Evolutionary conservation across 2,329 filamentous ascomycete genomes (phyloP).

Genomic region (Stachybotrys echinatus): DNA sequence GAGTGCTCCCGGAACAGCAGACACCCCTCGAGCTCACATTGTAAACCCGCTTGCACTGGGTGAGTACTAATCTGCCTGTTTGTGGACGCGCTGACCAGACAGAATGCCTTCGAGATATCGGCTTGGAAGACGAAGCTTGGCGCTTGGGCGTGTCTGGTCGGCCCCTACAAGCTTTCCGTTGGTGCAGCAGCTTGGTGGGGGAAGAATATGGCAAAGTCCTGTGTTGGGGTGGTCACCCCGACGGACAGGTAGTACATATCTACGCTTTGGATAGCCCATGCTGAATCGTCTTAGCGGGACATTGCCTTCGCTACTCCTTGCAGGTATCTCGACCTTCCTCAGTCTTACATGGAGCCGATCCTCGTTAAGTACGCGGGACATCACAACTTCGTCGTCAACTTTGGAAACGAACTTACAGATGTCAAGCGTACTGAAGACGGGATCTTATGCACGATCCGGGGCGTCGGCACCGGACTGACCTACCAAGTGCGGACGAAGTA

Average conservation of each 20-base stretch:
- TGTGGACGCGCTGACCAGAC: not conserved
- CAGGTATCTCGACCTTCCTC: slow-evolving; percentile 34
- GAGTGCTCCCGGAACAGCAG: not conserved
- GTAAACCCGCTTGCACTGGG: not conserved
- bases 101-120: slow-evolving; percentile 1
- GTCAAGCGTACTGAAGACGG: slow-evolving; percentile 13
- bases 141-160: not conserved
- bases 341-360: slow-evolving; percentile 36
- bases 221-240: not conserved
- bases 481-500: slow-evolving; percentile 45
- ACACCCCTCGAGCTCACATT: not conserved
- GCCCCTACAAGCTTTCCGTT: not conserved
- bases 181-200: not conserved
- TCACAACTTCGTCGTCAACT: slow-evolving; percentile 29
- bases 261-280: too few relatives aligned
- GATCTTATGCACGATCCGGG: slow-evolving; percentile 24
- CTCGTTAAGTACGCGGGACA: slow-evolving; percentile 29
- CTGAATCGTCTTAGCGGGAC: not conserved
- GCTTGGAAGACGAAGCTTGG: not conserved
- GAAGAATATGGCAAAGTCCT: not conserved
- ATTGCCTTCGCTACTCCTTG: slow-evolving; percentile 30
- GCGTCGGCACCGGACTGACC: slow-evolving; percentile 25
- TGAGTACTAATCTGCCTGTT: not conserved
- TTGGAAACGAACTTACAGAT: slow-evolving; percentile 26
- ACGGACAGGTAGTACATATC: not conserved